Conservation (phyloP, 495 filamentous ascomycete species). For the Delitschia confertaspora region DNA sequence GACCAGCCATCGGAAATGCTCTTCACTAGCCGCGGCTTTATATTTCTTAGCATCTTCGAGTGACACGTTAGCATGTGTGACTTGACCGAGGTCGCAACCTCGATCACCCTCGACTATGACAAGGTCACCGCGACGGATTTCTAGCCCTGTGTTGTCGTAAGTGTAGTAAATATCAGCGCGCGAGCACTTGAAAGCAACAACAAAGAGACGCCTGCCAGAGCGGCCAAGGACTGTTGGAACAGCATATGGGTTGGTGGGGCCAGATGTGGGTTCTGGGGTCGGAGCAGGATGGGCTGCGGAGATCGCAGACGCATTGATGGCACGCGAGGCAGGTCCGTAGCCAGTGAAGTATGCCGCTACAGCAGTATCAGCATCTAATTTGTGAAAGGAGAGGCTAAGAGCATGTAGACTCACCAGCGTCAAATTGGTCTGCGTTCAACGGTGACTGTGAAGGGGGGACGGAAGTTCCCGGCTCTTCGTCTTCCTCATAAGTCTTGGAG, state of each 20-base stretch:
- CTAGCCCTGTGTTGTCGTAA: constrained; percentile 86
- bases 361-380: not conserved
- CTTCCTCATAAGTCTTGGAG: constrained; percentile 15
- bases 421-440: constrained; percentile 1
- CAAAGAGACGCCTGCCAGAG: constrained; percentile 72
- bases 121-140: constrained; percentile 80
- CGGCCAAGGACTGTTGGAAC: constrained; percentile 35
- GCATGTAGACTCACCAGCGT: too few species aligned
- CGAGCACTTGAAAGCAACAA: constrained; percentile 92
- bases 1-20: constrained; percentile 95
- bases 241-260: constrained; percentile 9
- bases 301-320: constrained; percentile 17
- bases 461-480: constrained; percentile 9
- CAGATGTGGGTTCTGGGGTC: not conserved
- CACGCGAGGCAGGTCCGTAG: constrained; percentile 16
- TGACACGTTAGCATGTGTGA: constrained; percentile 72
- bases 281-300: constrained; percentile 22
- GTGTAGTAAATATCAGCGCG: constrained; percentile 94
- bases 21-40: constrained; percentile 80
- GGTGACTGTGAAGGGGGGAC: not conserved
- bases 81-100: constrained; percentile 91
- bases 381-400: not conserved
- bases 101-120: constrained; percentile 97
- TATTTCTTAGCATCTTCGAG: constrained; percentile 75
- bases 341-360: constrained; percentile 22